phyloP scores from a whole-genome alignment of 2,329 filamentous ascomycete species.

The Exserohilum turcica region DNA sequence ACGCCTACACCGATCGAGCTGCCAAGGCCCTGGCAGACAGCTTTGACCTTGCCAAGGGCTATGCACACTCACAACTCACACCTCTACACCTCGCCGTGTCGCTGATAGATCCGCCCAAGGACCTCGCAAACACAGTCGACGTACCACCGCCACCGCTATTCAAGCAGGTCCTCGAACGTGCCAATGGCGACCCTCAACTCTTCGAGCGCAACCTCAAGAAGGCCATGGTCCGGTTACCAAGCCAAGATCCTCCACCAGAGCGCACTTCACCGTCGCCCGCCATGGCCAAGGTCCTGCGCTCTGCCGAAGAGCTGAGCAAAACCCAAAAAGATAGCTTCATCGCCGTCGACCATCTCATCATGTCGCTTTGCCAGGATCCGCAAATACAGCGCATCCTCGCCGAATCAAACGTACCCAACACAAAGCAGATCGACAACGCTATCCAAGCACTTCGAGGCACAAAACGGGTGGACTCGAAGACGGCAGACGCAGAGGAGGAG shows the following conservation, averaged over 20 bases:
- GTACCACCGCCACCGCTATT: constrained; percentile 75
- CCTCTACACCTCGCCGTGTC: constrained; percentile 88
- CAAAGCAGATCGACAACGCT: constrained; percentile 89
- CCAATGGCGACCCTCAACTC: constrained; percentile 87
- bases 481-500: constrained; percentile 88
- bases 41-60: constrained; percentile 84
- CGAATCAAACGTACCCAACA: constrained; percentile 88
- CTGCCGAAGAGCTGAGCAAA: constrained; percentile 88
- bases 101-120: constrained; percentile 74
- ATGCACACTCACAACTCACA: constrained; percentile 86
- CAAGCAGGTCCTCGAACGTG: constrained; percentile 90
- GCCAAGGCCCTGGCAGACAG: constrained; percentile 89
- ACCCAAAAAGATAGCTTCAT: constrained; percentile 97
- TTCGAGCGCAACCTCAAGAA: constrained; percentile 93
- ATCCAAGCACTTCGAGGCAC: constrained; percentile 90
- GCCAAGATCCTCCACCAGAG: constrained; percentile 93
- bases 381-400: constrained; percentile 74
- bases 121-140: constrained; percentile 70
- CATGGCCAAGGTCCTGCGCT: constrained; percentile 80
- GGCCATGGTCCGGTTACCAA: constrained; percentile 84
- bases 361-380: constrained; percentile 78
- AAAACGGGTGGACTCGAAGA: constrained; percentile 92
- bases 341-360: constrained; percentile 92
- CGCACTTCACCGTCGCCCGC: constrained; percentile 79
- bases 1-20: constrained; percentile 93